phyloP scores from a whole-genome alignment of 345 rosid genomes.

The Anastatica hierochuntica region DNA sequence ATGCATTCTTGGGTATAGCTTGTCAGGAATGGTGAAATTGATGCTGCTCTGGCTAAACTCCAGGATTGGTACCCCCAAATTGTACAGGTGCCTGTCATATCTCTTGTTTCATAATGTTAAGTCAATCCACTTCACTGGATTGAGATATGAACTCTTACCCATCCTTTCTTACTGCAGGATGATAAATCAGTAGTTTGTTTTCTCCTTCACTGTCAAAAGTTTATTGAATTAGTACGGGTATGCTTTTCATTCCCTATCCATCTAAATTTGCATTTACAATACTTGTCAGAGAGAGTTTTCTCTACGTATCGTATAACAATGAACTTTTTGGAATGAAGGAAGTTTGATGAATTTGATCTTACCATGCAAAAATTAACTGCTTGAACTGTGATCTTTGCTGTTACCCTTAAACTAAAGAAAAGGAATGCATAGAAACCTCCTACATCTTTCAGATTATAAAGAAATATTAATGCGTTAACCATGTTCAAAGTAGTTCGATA shows the following conservation, averaged over 20 bases:
- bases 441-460: too few species aligned
- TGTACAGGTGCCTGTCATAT: slow-evolving; percentile 46
- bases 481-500: neutral
- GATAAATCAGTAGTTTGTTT: slow-evolving; percentile 78
- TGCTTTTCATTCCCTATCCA: slow-evolving; percentile 13
- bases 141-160: slow-evolving; percentile 15
- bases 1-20: slow-evolving; percentile 37
- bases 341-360: too few species aligned
- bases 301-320: too few species aligned
- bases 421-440: neutral
- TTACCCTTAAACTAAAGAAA: too few species aligned
- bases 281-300: too few species aligned
- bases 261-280: too few species aligned
- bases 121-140: neutral
- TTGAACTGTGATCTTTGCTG: too few species aligned
- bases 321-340: too few species aligned
- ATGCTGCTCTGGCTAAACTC: slow-evolving; percentile 53
- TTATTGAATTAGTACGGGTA: slow-evolving; percentile 92
- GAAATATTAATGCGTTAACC: too few species aligned
- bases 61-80: slow-evolving; percentile 77
- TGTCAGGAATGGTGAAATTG: slow-evolving; percentile 75
- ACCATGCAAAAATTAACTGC: too few species aligned
- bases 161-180: slow-evolving; percentile 46
- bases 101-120: neutral
- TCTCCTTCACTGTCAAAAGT: slow-evolving; percentile 82